Evolutionary conservation across 2,329 filamentous ascomycete genomes (phyloP), one percentile per base, ranked within the genome.

Genomic region (Byssoonygena ceratinophila): DNA sequence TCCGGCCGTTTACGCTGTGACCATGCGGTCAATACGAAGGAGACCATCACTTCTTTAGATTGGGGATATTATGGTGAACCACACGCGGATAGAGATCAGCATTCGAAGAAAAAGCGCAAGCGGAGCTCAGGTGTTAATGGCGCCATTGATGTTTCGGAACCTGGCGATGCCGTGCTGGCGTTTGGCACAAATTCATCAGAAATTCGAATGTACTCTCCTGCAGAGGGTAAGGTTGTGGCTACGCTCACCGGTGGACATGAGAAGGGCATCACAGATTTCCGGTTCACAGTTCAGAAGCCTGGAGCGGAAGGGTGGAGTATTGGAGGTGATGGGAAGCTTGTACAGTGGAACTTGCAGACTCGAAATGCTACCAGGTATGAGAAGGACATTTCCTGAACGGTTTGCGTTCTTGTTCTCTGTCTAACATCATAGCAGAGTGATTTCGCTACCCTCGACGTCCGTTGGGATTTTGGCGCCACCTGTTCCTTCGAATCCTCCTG

Each of bases 81-180:
- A 36, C 57, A 62, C 56, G 64, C 61, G 55, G 68, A 67, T 44
- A 64, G 64, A 55, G 66, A 68, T 43, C 63, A 63, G 41, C 65
- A 66, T 55, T 64, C 65, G 41, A 75, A 74, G 63, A 77, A 75
- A 64, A 77, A 76, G 66, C 69, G 74, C 59, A 76, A 76, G 67
- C 68, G 73, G 52, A 65, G 64, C 49, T 70, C 69, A 23, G 64
- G 65, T 51, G 63, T 67, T 53, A 73, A 72, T 63, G 71, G 68
- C 16, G 52, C 52, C 34, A 59, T 36, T 29, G 51, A 63, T 45
- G 63, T 64, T 22, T 58, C 66, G 45, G 66, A 68, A 44, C 60
- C 64, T 50, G 66, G 68, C 37, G 68, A 71, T 59, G 66, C 71
- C 29, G 72, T 76, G 14, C 63, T 77, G 58, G 75, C 74, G 27